Base-by-base conservation (phyloP, 345 rosid genomes). In the Moricandia arvensis region DNA sequence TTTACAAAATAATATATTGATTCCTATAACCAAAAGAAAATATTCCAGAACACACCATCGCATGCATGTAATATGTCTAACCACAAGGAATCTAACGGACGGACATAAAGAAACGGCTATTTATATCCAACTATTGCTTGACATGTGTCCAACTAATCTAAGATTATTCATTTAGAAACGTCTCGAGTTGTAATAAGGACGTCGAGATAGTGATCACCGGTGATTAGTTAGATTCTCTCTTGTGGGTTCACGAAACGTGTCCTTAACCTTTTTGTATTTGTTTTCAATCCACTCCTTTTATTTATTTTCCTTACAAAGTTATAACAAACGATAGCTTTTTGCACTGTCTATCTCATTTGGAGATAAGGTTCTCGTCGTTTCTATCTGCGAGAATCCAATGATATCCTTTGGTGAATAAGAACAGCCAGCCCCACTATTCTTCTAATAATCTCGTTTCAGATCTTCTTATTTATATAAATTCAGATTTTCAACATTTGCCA, bases 281-380 rank as follows among this genome's bases (percentile, higher is more conserved):
- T 29, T 30, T 43, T 29, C 33, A 11, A 8, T 37, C 26, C 72
- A 65, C 12, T 64, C 54, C 38, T 55, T 68, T 31, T 5, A 45
- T 43, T 59, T 16, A 16, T 61, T 35, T 29, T 37, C 29, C 29
- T 58, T 17, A 26, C 60, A 59, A 59, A 78, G 69, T 67, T 73
- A 0, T 53, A 53, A 73, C 70, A 73, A 73, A 68, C n/a, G 30
- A 66, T 73, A 37, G 71, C 70, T 73, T 79, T 57, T 73, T 79
- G 60, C 53, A 68, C 33, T 61, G 70, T 67, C 78, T 61, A 67
- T 73, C 78, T 41, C 55, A 61, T 67, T 68, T 29, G 13, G 68
- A 64, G 81, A 78, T 78, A 73, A 68, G 69, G 74, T 68, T 78
- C n/a, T 55, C 66, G 21, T 78, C 54, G 31, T 59, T 65, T 77